phyloP scores from a whole-genome alignment of 2,329 filamentous ascomycete species.

The Verticillium zaregamsianum region DNA sequence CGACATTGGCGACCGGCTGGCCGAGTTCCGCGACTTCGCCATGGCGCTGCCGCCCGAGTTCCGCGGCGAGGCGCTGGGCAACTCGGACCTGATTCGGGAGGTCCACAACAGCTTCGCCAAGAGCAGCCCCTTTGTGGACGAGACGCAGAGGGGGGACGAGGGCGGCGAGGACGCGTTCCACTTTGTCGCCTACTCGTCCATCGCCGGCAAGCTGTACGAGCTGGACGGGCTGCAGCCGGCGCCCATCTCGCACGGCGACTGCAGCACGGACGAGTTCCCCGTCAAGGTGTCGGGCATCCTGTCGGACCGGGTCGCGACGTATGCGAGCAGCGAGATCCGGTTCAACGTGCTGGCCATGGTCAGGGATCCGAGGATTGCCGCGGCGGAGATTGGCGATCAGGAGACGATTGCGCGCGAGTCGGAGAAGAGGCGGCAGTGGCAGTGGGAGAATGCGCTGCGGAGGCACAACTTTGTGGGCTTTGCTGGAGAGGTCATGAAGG shows the following conservation, averaged over 20 bases:
- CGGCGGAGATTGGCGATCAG: slow-evolving; percentile 75
- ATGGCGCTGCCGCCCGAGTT: slow-evolving; percentile 74
- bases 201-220: slow-evolving; percentile 82
- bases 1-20: slow-evolving; percentile 66
- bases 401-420: slow-evolving; percentile 78
- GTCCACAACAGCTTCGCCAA: slow-evolving; percentile 90
- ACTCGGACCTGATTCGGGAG: slow-evolving; percentile 65
- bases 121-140: slow-evolving; percentile 86
- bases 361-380: slow-evolving; percentile 71
- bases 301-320: slow-evolving; percentile 76
- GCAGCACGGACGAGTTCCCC: slow-evolving; percentile 67
- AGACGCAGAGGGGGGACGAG: slow-evolving; percentile 69
- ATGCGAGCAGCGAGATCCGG: slow-evolving; percentile 81
- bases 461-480: slow-evolving; percentile 97
- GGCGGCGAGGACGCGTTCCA: slow-evolving; percentile 89
- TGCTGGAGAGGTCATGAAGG: slow-evolving; percentile 83
- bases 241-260: slow-evolving; percentile 83
- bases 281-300: slow-evolving; percentile 81
- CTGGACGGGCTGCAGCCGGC: slow-evolving; percentile 91
- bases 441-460: slow-evolving; percentile 89
- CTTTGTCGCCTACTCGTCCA: slow-evolving; percentile 89
- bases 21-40: slow-evolving; percentile 84
- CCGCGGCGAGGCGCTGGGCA: slow-evolving; percentile 56
- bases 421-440: slow-evolving; percentile 80
- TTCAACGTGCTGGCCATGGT: slow-evolving; percentile 97